phyloP scores from a whole-genome alignment of 192 early-diverging fungal genomes.

The Coemansia sp. region DNA sequence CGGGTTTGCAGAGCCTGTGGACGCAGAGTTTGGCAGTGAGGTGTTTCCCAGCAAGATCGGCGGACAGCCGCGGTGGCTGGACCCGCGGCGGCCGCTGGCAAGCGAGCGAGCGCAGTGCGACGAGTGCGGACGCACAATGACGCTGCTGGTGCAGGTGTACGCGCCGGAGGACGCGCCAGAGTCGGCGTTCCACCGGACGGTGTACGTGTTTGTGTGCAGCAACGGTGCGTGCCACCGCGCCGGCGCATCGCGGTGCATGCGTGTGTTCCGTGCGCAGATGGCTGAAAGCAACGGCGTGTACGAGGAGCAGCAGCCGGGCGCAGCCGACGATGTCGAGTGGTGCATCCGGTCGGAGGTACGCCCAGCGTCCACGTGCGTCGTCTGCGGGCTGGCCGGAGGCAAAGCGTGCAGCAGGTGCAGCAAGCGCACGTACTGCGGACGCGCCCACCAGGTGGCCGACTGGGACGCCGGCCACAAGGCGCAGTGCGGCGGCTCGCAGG shows the following conservation, averaged over 20 bases:
- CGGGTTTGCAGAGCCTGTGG: conserved; percentile 72
- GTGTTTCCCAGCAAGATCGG: conserved; percentile 85
- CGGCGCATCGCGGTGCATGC: conserved; percentile 66
- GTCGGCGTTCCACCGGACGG: conserved; percentile 85
- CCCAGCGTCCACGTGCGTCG: conserved; percentile 56
- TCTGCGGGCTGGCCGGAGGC: conserved; percentile 70
- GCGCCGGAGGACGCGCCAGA: conserved; percentile 85
- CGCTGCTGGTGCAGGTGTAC: conserved; percentile 82
- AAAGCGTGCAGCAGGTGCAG: conserved; percentile 82
- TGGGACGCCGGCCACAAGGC: conserved; percentile 79
- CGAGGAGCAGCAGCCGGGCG: conserved; percentile 29
- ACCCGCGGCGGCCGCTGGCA: conserved; percentile 64
- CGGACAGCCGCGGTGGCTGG: conserved; percentile 81
- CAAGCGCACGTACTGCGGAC: conserved; percentile 72
- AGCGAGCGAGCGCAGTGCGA: conserved; percentile 64
- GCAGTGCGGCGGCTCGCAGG: conserved; percentile 47
- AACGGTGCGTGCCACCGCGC: conserved; percentile 76
- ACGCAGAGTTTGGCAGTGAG: conserved; percentile 58
- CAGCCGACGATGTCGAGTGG: conserved; percentile 37
- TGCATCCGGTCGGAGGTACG: conserved; percentile 9
- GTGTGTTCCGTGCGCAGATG: conserved; percentile 77
- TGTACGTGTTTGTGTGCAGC: conserved; percentile 93
- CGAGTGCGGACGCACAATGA: conserved; percentile 72
- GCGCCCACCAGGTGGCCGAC: conserved; percentile 78
- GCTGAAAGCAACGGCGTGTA: conserved; percentile 72